Percentiles rank a stretch among this genome's conserved stretches.
Evolutionary conservation across 257 asterid species (phyloP).

Genomic region (Rauvolfia tetraphylla): DNA sequence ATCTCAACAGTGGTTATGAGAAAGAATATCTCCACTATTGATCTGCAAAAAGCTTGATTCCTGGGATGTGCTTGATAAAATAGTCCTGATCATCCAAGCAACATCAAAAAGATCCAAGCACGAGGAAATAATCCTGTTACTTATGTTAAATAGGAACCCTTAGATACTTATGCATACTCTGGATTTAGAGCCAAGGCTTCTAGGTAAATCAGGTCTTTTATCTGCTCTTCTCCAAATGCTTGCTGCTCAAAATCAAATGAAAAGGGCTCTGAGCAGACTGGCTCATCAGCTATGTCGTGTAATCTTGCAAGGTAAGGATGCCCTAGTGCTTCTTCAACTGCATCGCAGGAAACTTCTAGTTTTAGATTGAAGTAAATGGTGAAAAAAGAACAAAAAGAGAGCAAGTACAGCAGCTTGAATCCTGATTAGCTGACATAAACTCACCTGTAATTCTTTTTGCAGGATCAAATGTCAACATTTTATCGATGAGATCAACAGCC

Average conservation of each 20-base stretch:
- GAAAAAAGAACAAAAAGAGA: background rate
- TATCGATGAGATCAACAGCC: slow-evolving; percentile 86
- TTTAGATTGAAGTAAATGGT: slow-evolving; percentile 1
- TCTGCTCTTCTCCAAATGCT: slow-evolving; percentile 72
- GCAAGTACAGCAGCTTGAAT: background rate
- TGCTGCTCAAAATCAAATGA: slow-evolving; percentile 77
- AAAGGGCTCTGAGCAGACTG: slow-evolving; percentile 59
- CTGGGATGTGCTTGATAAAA: background rate
- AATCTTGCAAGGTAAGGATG: slow-evolving; percentile 81
- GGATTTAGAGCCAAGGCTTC: slow-evolving; percentile 80
- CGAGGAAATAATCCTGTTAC: background rate
- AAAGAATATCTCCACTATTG: background rate
- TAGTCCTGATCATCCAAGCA: background rate
- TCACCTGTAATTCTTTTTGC: slow-evolving; percentile 82
- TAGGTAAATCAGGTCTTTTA: slow-evolving; percentile 82
- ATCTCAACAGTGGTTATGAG: background rate
- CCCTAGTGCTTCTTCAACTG: slow-evolving; percentile 84
- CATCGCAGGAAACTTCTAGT: background rate
- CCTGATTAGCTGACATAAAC: background rate
- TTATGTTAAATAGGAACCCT: background rate
- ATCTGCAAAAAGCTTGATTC: background rate
- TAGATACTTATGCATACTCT: slow-evolving; percentile 23
- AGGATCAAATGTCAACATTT: slow-evolving; percentile 84
- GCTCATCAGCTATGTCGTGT: slow-evolving; percentile 83
- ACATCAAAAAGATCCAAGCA: background rate